A percentile compares a stretch with the other conserved stretches of the same genome.
Evolutionary conservation across 805 yeast genomes (phyloP).

Genomic region (Sugiyamaella boreocaroliniensis): DNA sequence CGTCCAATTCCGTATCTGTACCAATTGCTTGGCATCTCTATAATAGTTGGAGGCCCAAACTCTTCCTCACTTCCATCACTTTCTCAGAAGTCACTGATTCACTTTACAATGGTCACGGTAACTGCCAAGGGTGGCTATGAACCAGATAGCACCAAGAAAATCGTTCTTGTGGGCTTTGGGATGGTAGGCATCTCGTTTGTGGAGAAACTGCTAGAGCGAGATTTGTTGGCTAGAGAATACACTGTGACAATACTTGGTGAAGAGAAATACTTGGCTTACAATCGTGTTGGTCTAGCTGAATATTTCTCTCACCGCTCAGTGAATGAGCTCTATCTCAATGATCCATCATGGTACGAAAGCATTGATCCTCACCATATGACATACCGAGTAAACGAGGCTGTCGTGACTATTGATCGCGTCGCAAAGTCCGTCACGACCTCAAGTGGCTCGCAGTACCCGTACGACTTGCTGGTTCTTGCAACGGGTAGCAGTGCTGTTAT

Average conservation of each 20-base stretch:
- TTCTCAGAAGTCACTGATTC: not conserved
- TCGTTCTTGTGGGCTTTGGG: slow-evolving; percentile 34
- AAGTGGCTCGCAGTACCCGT: not conserved
- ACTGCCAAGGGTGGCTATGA: slow-evolving; percentile 1
- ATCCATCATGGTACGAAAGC: slow-evolving; percentile 7
- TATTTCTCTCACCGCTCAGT: slow-evolving; percentile 3
- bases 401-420: not conserved
- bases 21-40: not conserved
- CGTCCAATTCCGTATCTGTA: not conserved
- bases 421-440: slow-evolving; percentile 3
- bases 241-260: slow-evolving; percentile 31
- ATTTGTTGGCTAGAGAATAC: slow-evolving; percentile 25
- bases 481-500: slow-evolving; percentile 5
- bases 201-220: slow-evolving; percentile 32
- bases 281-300: slow-evolving; percentile 30
- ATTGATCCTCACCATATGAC: slow-evolving; percentile 10
- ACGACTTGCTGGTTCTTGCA: slow-evolving; percentile 5
- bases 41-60: not conserved
- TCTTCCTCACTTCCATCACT: not conserved
- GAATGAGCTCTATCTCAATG: slow-evolving; percentile 4
- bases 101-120: slow-evolving; percentile 16
- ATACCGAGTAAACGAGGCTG: slow-evolving; percentile 5
- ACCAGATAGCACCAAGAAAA: slow-evolving; percentile 13
- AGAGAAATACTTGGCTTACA: slow-evolving; percentile 34
- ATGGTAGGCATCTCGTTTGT: slow-evolving; percentile 35